Evolutionary conservation across 1,284 basidiomycete species (phyloP).

Genomic region (Chalciporus sp.): DNA sequence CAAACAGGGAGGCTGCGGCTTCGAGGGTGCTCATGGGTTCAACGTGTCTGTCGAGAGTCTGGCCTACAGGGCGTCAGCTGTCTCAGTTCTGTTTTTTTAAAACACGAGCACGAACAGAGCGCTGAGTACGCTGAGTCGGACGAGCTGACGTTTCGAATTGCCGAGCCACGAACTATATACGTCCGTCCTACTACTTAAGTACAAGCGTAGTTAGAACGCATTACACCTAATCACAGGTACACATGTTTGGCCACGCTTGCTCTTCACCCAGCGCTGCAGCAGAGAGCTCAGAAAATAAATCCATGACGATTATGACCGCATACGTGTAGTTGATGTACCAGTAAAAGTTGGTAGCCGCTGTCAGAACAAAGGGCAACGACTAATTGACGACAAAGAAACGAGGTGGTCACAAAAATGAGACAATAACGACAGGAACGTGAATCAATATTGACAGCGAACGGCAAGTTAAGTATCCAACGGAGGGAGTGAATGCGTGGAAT

Average conservation of each 20-base stretch:
- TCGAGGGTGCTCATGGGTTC: slow-evolving; percentile 63
- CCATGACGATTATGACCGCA: slow-evolving; percentile 20
- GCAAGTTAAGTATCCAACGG: slow-evolving; percentile 29
- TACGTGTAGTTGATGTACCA: slow-evolving; percentile 14
- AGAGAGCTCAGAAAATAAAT: background rate
- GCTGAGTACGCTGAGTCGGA: background rate
- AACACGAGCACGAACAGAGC: slow-evolving; percentile 7
- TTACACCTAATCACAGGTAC: slow-evolving; percentile 1
- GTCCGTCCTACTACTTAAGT: too few species aligned
- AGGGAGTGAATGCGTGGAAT: slow-evolving; percentile 16
- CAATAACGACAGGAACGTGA: slow-evolving; percentile 17
- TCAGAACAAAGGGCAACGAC: slow-evolving; percentile 5
- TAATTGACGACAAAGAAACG: background rate
- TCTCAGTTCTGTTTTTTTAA: slow-evolving; percentile 20
- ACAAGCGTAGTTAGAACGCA: background rate
- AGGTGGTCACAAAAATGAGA: slow-evolving; percentile 9
- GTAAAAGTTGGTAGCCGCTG: slow-evolving; percentile 5
- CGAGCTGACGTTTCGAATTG: slow-evolving; percentile 14
- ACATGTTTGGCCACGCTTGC: slow-evolving; percentile 34
- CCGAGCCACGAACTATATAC: background rate
- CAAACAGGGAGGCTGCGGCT: slow-evolving; percentile 79
- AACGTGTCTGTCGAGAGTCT: slow-evolving; percentile 28
- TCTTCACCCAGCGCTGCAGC: background rate
- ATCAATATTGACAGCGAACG: slow-evolving; percentile 37
- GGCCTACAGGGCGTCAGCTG: slow-evolving; percentile 6